Percentiles rank a stretch among this genome's conserved stretches.
Evolutionary conservation across 208 protist species (phyloP).

Genomic region (Trypanosomatidae sp.): DNA sequence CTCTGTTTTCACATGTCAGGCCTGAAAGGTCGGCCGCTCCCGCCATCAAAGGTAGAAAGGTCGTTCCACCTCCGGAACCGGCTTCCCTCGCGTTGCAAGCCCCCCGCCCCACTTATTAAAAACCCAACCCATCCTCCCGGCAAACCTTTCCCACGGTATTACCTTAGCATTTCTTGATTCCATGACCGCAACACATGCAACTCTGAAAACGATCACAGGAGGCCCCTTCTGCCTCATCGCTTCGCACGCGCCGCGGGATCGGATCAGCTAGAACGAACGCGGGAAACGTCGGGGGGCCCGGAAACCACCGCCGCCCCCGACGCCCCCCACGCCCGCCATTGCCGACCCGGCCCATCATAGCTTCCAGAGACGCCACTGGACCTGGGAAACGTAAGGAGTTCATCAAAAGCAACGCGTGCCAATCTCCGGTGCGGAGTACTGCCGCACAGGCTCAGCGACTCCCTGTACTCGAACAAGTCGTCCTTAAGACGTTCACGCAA

Average conservation of each 20-base stretch:
- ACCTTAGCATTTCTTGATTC: neutral
- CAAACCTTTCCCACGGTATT: neutral
- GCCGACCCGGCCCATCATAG: too few species aligned
- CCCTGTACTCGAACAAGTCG: conserved; percentile 78
- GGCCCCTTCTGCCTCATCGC: too few species aligned
- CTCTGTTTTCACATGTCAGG: neutral
- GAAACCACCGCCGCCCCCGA: too few species aligned
- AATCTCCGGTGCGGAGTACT: conserved; percentile 81
- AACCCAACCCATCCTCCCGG: neutral
- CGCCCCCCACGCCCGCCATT: too few species aligned
- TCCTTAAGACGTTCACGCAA: conserved; percentile 66
- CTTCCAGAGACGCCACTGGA: neutral
- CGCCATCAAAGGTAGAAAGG: neutral
- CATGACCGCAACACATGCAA: neutral
- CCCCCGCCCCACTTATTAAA: too few species aligned
- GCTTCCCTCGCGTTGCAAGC: neutral
- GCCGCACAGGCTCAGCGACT: conserved; percentile 36
- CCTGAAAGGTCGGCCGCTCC: neutral
- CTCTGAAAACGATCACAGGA: neutral
- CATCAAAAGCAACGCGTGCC: conserved; percentile 49
- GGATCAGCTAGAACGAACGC: neutral
- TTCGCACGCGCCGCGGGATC: neutral
- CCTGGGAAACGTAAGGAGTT: conserved; percentile 10
- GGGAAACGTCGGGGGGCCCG: too few species aligned
- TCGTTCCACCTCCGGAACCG: neutral